These are phyloP conservation scores for Cryptococcus sp. DNA, from an alignment of 1,284 basidiomycete species.

Conservation along the genomic window DNA sequence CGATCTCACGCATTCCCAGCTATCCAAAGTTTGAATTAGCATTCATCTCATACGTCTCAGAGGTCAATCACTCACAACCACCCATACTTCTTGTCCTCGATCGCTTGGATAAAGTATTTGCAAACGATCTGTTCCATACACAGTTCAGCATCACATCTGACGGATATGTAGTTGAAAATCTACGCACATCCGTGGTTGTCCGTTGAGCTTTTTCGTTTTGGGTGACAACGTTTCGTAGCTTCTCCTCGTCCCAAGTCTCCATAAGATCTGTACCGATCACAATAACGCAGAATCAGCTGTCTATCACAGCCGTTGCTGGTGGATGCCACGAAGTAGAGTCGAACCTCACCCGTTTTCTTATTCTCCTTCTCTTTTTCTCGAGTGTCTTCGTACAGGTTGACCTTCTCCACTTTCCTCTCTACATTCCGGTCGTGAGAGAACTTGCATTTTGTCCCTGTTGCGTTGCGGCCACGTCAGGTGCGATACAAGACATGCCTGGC, in stretches of 20 bases:
- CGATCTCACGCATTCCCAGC: slow-evolving; percentile 53
- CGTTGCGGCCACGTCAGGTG: slow-evolving; percentile 8
- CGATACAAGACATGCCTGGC: not conserved
- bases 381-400: slow-evolving; percentile 89
- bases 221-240: slow-evolving; percentile 73
- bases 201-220: slow-evolving; percentile 89
- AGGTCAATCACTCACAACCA: slow-evolving; percentile 49
- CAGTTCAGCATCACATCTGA: slow-evolving; percentile 2
- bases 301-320: not conserved
- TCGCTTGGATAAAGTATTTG: slow-evolving; percentile 95
- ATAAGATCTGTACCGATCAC: slow-evolving; percentile 56
- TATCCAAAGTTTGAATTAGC: slow-evolving; percentile 15
- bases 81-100: slow-evolving; percentile 82
- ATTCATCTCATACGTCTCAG: not conserved
- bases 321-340: not conserved
- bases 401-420: slow-evolving; percentile 91
- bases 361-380: slow-evolving; percentile 65
- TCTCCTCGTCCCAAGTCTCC: slow-evolving; percentile 97
- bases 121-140: slow-evolving; percentile 77
- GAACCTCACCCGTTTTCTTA: slow-evolving; percentile 66
- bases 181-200: slow-evolving; percentile 82
- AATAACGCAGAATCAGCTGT: slow-evolving; percentile 9
- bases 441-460: slow-evolving; percentile 75
- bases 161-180: not conserved
- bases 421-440: slow-evolving; percentile 91